Evolutionary conservation across 306 rosid genomes (phyloP), one percentile per base, ranked within the genome.

Genomic region (Vicia villosa): DNA sequence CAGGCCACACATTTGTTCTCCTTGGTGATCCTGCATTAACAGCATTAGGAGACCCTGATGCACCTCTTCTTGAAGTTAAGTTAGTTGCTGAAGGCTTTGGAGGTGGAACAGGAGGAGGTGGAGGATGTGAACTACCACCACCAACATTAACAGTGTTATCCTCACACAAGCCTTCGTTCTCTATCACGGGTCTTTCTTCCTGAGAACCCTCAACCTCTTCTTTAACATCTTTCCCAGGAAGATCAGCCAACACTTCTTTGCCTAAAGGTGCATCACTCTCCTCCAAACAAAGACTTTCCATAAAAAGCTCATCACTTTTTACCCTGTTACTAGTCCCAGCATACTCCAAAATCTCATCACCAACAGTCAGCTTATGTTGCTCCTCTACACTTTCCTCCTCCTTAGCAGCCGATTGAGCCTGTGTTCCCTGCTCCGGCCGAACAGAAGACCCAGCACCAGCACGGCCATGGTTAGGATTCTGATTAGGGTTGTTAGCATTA

Each of bases 51-150:
- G 78, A 81, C 68, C 90, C 88, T 0, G 87, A 61, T 47, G 73
- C 77, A 64, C 10, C 67, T 70, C 89, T 88, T 85, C 91, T 84
- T 2, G 81, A 37, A 82, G 70, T 88, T 14, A 85, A 74, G 85
- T 82, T 90, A 2, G 75, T 37, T 0, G 78, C 78, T 0, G 81
- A 79, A 67, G 90, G 88, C 76, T 80, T 91, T 0, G 89, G 89
- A 8, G 99, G 98, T 21, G 97, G 98, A 78, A 86, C 92, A 19
- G 97, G 98, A 37, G 98, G 98, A 0, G 97, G 97, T 0, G 97
- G 97, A 5, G 99, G 97, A 37, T 80, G 76, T 15, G 96, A 80
- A 67, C 80, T 38, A 40, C 76, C 88, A 41, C 82, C 51, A 38
- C 17, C 50, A 38, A 60, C 67, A 73, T 50, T 52, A 24, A 34